phyloP scores from a whole-genome alignment of 441 rosid genomes.

The Gossypium schwendimanii region DNA sequence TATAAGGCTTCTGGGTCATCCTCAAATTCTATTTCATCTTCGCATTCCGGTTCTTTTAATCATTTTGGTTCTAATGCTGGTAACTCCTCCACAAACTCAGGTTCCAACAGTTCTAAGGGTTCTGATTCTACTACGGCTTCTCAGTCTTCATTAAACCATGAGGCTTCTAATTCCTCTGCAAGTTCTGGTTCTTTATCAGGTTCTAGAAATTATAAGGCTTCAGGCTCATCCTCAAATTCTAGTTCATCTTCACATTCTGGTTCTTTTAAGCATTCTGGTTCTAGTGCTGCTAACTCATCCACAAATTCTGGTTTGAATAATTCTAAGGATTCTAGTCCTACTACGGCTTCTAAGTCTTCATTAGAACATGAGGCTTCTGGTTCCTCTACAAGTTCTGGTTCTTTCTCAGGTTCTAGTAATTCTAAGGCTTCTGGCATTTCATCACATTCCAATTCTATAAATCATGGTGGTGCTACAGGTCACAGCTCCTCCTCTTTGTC shows the following conservation, averaged over 20 bases:
- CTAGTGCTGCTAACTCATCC: neutral
- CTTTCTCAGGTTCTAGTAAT: neutral
- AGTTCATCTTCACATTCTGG: neutral
- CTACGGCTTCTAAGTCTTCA: neutral
- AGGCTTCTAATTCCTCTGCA: neutral
- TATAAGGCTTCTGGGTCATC: neutral
- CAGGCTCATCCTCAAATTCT: neutral
- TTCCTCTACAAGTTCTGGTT: neutral
- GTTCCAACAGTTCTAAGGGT: neutral
- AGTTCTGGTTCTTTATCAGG: neutral
- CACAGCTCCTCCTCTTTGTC: neutral
- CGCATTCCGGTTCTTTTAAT: neutral
- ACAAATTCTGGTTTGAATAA: neutral
- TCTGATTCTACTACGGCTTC: neutral
- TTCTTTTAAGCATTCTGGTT: neutral
- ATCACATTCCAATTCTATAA: neutral
- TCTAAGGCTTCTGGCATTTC: neutral
- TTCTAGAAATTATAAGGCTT: neutral
- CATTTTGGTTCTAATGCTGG: too few relatives aligned
- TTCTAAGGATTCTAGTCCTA: neutral
- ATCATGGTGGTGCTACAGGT: neutral
- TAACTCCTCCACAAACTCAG: too few relatives aligned
- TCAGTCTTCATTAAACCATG: neutral
- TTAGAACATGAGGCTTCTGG: neutral
- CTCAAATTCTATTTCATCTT: neutral